Conservation (phyloP, 139 green algal species). For the Axilococcus clingmanii region DNA sequence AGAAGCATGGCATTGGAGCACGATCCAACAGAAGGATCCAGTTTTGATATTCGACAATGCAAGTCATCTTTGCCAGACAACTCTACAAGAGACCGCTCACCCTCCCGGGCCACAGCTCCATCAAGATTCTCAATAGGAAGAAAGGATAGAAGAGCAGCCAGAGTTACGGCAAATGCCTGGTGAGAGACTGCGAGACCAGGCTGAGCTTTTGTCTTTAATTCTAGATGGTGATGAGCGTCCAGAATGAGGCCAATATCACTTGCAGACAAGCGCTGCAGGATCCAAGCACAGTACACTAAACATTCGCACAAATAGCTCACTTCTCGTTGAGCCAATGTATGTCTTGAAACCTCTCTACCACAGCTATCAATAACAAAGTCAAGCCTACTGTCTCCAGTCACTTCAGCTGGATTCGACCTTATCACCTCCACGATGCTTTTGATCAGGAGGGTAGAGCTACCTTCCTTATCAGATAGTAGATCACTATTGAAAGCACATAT, state of each 20-base stretch:
- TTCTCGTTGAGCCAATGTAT: slow-evolving; percentile 32
- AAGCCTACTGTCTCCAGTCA: slow-evolving; percentile 11
- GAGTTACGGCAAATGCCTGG: slow-evolving; percentile 26
- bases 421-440: slow-evolving; percentile 33
- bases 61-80: too few relatives aligned
- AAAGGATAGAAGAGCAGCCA: slow-evolving; percentile 18
- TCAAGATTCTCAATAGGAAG: slow-evolving; percentile 22
- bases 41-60: too few relatives aligned
- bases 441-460: slow-evolving; percentile 25
- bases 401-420: slow-evolving; percentile 12
- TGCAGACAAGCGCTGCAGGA: slow-evolving; percentile 27
- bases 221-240: slow-evolving; percentile 32
- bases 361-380: slow-evolving; percentile 14
- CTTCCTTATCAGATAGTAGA: slow-evolving; percentile 23
- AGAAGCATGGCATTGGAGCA: too few relatives aligned
- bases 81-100: not conserved
- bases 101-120: not conserved
- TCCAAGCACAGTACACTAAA: slow-evolving; percentile 45
- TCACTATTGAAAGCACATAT: slow-evolving; percentile 27
- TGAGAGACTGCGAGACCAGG: slow-evolving; percentile 5
- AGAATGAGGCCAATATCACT: slow-evolving; percentile 33
- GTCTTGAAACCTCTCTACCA: slow-evolving; percentile 22
- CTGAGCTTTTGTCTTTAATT: slow-evolving; percentile 14
- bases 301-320: slow-evolving; percentile 38
- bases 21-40: too few relatives aligned